These are phyloP conservation scores for Tricholoma hemisulphureum DNA, from an alignment of 768 basidiomycete species.

Conservation along the genomic window DNA sequence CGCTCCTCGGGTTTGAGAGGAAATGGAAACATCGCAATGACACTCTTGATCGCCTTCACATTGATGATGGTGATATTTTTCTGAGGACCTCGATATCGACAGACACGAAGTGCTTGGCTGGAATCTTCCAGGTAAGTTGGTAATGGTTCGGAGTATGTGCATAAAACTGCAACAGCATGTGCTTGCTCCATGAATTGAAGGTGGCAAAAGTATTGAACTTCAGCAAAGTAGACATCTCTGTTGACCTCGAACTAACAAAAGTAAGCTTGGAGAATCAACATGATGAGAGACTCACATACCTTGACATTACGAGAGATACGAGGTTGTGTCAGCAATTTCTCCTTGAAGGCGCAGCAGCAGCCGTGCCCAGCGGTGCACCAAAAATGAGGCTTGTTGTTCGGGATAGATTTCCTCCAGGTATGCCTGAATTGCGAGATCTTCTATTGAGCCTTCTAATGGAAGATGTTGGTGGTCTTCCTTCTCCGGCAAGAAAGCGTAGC, in stretches of 20 bases:
- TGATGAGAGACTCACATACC: not conserved
- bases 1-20: not conserved
- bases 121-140: not conserved
- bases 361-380: not conserved
- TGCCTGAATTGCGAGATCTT: not conserved
- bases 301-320: no score
- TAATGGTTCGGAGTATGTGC: not conserved
- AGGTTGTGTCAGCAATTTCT: not conserved
- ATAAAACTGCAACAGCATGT: not conserved
- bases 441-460: not conserved
- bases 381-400: not conserved
- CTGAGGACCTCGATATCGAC: not conserved
- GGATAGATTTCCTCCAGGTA: no score
- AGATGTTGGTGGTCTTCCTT: not conserved
- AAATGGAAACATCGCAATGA: no score
- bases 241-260: not conserved
- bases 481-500: not conserved
- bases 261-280: not conserved
- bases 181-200: not conserved
- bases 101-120: not conserved
- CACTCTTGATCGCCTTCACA: no score
- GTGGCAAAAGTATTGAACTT: not conserved
- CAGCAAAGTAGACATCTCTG: not conserved
- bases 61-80: not conserved
- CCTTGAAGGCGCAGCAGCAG: not conserved